A percentile compares a stretch with the other conserved stretches of the same genome.
phyloP scores from a whole-genome alignment of 2,329 filamentous ascomycete species.

The Aspergillus niger region DNA sequence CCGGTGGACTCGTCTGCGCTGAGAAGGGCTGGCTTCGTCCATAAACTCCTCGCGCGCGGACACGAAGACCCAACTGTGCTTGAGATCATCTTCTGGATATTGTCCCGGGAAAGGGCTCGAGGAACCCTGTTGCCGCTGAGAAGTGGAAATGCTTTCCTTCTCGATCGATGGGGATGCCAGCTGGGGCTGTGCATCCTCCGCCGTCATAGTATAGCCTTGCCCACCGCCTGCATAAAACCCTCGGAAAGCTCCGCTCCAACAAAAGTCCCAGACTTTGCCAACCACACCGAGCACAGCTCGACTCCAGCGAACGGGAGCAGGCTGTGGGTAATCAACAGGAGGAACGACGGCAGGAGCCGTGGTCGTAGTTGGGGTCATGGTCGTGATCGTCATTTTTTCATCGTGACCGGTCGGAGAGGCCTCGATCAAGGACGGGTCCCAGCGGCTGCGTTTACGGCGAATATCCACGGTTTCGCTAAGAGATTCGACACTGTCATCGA shows the following conservation, averaged over 20 bases:
- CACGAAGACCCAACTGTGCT: constrained; percentile 73
- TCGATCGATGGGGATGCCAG: constrained; percentile 21
- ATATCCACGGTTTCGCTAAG: constrained; percentile 22
- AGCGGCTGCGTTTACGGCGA: constrained; percentile 37
- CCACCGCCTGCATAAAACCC: constrained; percentile 89
- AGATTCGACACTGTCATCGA: constrained; percentile 32
- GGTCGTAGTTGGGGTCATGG: constrained; percentile 15
- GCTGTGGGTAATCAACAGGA: constrained; percentile 9
- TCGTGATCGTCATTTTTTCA: constrained; percentile 18
- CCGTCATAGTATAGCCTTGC: constrained; percentile 63
- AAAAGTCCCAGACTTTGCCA: constrained; percentile 81
- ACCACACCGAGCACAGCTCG: constrained; percentile 47
- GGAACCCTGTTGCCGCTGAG: constrained; percentile 11
- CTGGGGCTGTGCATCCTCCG: constrained; percentile 14
- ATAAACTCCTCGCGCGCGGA: constrained; percentile 20
- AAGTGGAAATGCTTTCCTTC: constrained; percentile 17
- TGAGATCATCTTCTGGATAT: constrained; percentile 57
- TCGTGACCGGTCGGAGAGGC: constrained; percentile 26
- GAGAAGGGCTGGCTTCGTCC: constrained; percentile 28
- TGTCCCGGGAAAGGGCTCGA: constrained; percentile 56
- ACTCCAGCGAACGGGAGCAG: constrained; percentile 39
- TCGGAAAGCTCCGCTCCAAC: constrained; percentile 68
- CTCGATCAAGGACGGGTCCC: constrained; percentile 29
- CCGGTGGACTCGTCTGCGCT: constrained; percentile 17
- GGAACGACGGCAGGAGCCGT: neutral